Base-by-base conservation (phyloP, 2,329 filamentous ascomycete genomes). In the Microdochium bolleyi region DNA sequence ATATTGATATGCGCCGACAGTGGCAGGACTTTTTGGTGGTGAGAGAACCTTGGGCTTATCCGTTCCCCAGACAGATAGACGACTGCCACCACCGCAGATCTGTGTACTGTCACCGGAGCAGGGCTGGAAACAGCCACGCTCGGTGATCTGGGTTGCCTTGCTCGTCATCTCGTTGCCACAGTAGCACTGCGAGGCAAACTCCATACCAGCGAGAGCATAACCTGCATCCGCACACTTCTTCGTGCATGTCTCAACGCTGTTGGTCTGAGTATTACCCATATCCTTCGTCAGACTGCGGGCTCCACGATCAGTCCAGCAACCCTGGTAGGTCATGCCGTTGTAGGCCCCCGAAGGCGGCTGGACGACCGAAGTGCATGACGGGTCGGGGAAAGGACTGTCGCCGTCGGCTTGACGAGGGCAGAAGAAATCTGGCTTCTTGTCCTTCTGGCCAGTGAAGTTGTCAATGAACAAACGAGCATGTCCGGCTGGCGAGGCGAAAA, bases 361-460 rank as follows among this genome's bases (percentile, higher is more conserved):
- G 16, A 19, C 37, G 5, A 41, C n/a, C 7, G 11, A 7, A n/a
- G 7, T n/a, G 37, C 37, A 41, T 7, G 37, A 7, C 66, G 66
- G 67, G 30, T 69, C 59, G 1, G 67, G 67, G 53, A 54, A 66
- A 1, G 65, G 65, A 37, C 65, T 60, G 50, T 70, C 67, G 22
- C 64, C 62, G 24, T 53, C 44, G 50, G 65, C 61, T 30, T 60
- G 58, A 44, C 67, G 61, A 34, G 67, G 67, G 53, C 67, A 69
- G 13, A 66, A 66, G 52, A 67, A 66, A 52, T 70, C 67, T 52
- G 64, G 67, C 14, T 65, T 60, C 24, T 60, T 61, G 22, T 56
- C 61, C 38, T 63, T 62, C 32, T 62, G 59, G 30, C 67, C 67
- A 52, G 64, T 63, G 54, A 68, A 69, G 57, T 70, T 70, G 58